These are phyloP conservation scores for Apium graveolens DNA, from an alignment of 129 eudicot genomes.

Conservation along the genomic window DNA sequence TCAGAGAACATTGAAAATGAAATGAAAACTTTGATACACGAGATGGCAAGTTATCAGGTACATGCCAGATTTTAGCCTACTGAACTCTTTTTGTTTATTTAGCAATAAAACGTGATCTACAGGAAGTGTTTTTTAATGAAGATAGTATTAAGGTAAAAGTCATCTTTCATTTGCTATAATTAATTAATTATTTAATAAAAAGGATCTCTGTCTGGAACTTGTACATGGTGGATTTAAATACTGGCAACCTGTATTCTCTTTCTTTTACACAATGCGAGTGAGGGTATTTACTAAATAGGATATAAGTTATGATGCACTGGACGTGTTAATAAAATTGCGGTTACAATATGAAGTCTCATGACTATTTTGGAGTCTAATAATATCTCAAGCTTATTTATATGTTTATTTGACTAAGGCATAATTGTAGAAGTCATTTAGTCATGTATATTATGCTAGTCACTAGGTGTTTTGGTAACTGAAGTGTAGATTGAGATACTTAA, in stretches of 20 bases:
- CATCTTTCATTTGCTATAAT: not conserved
- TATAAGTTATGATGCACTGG: too few species aligned
- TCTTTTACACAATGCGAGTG: not conserved
- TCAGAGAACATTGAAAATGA: conserved; percentile 30
- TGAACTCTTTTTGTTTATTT: not conserved
- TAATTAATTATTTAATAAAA: not conserved
- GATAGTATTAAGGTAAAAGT: not conserved
- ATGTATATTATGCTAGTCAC: not conserved
- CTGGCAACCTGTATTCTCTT: not conserved
- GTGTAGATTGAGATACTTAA: not conserved
- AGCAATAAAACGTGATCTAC: not conserved
- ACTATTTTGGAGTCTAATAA: not conserved
- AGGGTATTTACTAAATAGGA: not conserved
- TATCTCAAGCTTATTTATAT: not conserved
- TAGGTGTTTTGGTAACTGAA: not conserved
- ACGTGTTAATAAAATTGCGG: not conserved
- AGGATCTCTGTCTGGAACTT: not conserved
- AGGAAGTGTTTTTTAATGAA: not conserved
- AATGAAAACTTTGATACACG: conserved; percentile 45
- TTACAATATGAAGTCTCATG: not conserved
- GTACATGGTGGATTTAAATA: not conserved
- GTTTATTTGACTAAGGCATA: not conserved
- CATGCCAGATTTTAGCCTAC: not conserved
- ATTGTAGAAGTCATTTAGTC: not conserved
- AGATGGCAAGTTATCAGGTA: conserved; percentile 92